phyloP scores from a whole-genome alignment of 2,329 filamentous ascomycete species.

The Phoma sp. region DNA sequence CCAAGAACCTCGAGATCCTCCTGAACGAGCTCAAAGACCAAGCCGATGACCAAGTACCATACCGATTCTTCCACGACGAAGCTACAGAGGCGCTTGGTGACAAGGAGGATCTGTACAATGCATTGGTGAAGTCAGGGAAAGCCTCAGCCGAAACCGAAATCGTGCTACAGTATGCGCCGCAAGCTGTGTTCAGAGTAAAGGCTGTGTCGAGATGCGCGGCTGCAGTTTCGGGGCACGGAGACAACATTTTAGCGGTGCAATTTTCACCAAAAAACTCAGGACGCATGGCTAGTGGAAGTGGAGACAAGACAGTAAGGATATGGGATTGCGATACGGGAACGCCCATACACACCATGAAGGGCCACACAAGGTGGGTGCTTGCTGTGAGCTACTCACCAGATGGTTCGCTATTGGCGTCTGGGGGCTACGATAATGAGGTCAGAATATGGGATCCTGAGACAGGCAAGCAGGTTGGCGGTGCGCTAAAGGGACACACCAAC shows the following conservation, averaged over 20 bases:
- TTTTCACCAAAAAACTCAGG: conserved; percentile 83
- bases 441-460: conserved; percentile 86
- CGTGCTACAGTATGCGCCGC: conserved; percentile 73
- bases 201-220: conserved; percentile 90
- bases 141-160: conserved; percentile 66
- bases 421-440: conserved; percentile 92
- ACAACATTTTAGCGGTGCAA: conserved; percentile 84
- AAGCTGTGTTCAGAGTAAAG: conserved; percentile 93
- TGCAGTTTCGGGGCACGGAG: conserved; percentile 87
- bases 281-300: conserved; percentile 84
- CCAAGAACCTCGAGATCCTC: conserved; percentile 87
- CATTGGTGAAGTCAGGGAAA: conserved; percentile 52
- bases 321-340: conserved; percentile 97
- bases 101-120: conserved; percentile 54
- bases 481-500: conserved; percentile 85
- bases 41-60: conserved; percentile 70
- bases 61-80: conserved; percentile 67
- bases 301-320: conserved; percentile 88
- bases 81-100: conserved; percentile 55
- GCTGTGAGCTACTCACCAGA: conserved; percentile 89
- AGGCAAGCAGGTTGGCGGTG: conserved; percentile 74
- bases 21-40: conserved; percentile 81
- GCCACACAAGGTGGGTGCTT: conserved; percentile 89
- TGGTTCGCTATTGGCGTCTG: conserved; percentile 80
- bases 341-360: conserved; percentile 82